phyloP scores from a whole-genome alignment of 1,284 basidiomycete species.

The Chondrostereum purpureum region DNA sequence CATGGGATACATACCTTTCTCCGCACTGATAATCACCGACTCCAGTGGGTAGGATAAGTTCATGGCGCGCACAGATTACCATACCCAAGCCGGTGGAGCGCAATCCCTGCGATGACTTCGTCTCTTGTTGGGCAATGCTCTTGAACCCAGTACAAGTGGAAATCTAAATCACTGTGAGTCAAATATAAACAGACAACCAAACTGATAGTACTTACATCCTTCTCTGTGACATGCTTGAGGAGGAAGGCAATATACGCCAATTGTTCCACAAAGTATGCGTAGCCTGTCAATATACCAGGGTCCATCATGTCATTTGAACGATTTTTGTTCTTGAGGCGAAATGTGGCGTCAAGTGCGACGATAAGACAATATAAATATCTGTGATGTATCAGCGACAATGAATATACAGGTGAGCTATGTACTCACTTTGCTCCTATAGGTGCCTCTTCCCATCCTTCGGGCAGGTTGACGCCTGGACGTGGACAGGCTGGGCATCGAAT shows the following conservation, averaged over 20 bases:
- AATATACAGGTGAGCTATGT: neutral
- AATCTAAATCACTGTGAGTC: slow-evolving; percentile 7
- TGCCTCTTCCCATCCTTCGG: slow-evolving; percentile 13
- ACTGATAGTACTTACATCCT: slow-evolving; percentile 6
- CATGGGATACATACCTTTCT: slow-evolving; percentile 16
- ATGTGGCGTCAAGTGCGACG: slow-evolving; percentile 16
- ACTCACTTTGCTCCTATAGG: slow-evolving; percentile 1
- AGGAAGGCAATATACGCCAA: slow-evolving; percentile 6
- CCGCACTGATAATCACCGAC: slow-evolving; percentile 21
- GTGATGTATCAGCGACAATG: neutral
- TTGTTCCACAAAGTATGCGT: slow-evolving; percentile 12
- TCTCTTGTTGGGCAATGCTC: slow-evolving; percentile 15
- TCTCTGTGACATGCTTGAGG: slow-evolving; percentile 1
- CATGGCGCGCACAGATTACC: slow-evolving; percentile 16
- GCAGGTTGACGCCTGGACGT: slow-evolving; percentile 20
- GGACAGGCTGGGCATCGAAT: slow-evolving; percentile 27
- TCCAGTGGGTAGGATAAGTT: slow-evolving; percentile 15
- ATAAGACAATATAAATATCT: slow-evolving; percentile 13
- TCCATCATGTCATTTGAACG: slow-evolving; percentile 2
- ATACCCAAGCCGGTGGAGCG: slow-evolving; percentile 17
- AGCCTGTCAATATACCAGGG: slow-evolving; percentile 10
- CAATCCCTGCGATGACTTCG: slow-evolving; percentile 8
- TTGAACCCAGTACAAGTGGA: slow-evolving; percentile 9
- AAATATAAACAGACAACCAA: neutral
- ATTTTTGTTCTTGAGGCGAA: slow-evolving; percentile 10